Percentiles rank a stretch among this genome's conserved stretches.
These are phyloP conservation scores for Haplographium delicatum DNA, from an alignment of 495 filamentous ascomycete genomes.

Conservation along the genomic window DNA sequence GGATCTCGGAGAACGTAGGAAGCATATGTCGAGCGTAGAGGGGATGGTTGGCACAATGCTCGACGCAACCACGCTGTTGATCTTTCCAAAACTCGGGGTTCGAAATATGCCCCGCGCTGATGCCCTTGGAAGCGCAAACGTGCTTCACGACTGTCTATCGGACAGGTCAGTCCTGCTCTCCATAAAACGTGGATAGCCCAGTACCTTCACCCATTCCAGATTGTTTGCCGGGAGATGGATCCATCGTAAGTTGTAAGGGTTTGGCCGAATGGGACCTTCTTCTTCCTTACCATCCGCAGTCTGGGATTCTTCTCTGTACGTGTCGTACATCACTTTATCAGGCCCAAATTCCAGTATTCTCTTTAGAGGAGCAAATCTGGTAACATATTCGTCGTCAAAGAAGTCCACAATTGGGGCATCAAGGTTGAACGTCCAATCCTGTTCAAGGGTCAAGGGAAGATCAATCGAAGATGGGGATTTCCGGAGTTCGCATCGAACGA, in stretches of 20 bases:
- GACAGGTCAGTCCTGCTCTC: not conserved
- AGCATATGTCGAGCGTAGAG: not conserved
- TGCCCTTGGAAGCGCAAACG: not conserved
- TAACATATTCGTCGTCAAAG: conserved; percentile 2
- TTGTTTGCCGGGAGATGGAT: not conserved
- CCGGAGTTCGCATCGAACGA: too few relatives aligned
- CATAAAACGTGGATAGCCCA: not conserved
- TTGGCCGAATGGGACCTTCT: not conserved
- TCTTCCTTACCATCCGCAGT: not conserved
- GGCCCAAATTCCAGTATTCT: not conserved
- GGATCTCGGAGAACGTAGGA: not conserved
- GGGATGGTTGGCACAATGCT: not conserved
- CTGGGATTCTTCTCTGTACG: not conserved
- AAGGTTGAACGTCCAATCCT: not conserved
- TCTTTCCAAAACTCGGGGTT: not conserved
- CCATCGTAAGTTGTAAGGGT: not conserved
- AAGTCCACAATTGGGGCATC: conserved; percentile 1
- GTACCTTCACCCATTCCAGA: not conserved
- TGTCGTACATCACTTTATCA: not conserved
- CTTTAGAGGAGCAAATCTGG: not conserved
- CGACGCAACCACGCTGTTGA: not conserved
- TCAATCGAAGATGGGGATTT: too few relatives aligned
- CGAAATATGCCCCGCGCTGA: not conserved
- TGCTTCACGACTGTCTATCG: not conserved
- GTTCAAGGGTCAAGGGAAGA: too few relatives aligned